Evolutionary conservation across 805 yeast species (phyloP).

Genomic region (Pichia thaimueangensis): DNA sequence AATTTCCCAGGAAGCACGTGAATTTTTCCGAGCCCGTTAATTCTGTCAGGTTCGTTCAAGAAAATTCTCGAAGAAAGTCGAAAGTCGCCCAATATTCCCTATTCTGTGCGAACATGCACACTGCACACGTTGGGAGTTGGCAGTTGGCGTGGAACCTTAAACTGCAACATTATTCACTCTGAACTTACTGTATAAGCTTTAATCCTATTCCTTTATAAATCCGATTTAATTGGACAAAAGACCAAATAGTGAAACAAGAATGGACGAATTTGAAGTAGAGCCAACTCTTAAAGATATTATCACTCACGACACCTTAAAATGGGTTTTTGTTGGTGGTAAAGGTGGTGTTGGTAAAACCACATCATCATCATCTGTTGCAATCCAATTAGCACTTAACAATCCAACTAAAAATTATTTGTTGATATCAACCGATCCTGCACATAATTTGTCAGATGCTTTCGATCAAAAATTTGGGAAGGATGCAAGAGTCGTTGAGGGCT

Average conservation of each 20-base stretch:
- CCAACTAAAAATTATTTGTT: constrained; percentile 76
- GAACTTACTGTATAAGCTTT: too few species aligned
- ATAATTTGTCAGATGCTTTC: constrained; percentile 93
- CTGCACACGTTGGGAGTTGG: too few species aligned
- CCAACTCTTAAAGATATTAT: constrained; percentile 66
- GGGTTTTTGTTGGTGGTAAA: constrained; percentile 99
- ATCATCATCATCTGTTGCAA: constrained; percentile 90
- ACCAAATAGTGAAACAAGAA: constrained; percentile 7
- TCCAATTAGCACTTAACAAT: constrained; percentile 81
- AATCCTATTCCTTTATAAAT: too few species aligned
- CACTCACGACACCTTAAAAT: constrained; percentile 63
- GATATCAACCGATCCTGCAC: constrained; percentile 98
- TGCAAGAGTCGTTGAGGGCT: constrained; percentile 88
- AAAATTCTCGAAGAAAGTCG: too few species aligned
- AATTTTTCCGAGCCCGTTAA: too few species aligned
- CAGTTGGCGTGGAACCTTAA: too few species aligned
- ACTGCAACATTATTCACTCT: too few species aligned
- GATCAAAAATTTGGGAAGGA: constrained; percentile 98
- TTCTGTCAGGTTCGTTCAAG: too few species aligned
- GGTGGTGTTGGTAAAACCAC: constrained; percentile 99
- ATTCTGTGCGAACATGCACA: too few species aligned
- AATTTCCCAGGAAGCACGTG: neutral
- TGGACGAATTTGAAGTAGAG: constrained; percentile 53
- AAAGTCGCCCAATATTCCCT: too few species aligned
- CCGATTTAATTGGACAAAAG: too few species aligned